These are phyloP conservation scores for Naganishia antarctica DNA, from an alignment of 768 basidiomycete species.

Conservation along the genomic window DNA sequence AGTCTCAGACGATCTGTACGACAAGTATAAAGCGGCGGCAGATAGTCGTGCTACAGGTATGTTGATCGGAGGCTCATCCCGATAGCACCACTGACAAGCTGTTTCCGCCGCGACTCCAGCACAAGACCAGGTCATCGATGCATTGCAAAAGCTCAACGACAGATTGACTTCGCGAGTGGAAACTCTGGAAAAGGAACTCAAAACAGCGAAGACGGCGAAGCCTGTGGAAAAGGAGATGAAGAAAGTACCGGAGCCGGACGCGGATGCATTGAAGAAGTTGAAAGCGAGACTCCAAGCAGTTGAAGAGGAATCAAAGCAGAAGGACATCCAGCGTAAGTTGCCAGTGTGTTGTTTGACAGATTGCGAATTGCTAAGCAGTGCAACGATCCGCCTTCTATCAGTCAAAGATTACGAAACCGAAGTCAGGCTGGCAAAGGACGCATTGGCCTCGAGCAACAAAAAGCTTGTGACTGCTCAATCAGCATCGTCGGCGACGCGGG, in stretches of 20 bases:
- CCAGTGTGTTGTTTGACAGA: too few relatives aligned
- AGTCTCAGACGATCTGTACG: constrained; percentile 34
- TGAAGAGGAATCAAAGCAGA: constrained; percentile 29
- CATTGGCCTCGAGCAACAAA: constrained; percentile 17
- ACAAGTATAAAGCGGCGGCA: constrained; percentile 40
- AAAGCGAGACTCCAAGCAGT: constrained; percentile 35
- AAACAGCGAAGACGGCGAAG: constrained; percentile 7
- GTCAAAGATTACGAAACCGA: constrained; percentile 41
- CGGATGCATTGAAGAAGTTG: constrained; percentile 15
- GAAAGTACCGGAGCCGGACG: constrained; percentile 15
- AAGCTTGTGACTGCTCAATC: constrained; percentile 14
- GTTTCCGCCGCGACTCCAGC: constrained; percentile 29
- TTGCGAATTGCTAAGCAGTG: too few relatives aligned
- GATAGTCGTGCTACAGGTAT: constrained; percentile 37
- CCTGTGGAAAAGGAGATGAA: constrained; percentile 37
- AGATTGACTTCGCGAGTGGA: constrained; percentile 36
- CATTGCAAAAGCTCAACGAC: constrained; percentile 38
- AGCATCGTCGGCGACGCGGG: constrained; percentile 20
- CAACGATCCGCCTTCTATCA: too few relatives aligned
- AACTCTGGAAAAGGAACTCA: constrained; percentile 36
- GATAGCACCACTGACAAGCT: neutral
- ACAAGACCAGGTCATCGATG: constrained; percentile 43
- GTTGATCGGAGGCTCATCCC: neutral
- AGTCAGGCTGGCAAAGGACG: constrained; percentile 32
- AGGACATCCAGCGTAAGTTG: constrained; percentile 41